Conservation (phyloP, 2,329 filamentous ascomycete species). For the Calonectria montana region DNA sequence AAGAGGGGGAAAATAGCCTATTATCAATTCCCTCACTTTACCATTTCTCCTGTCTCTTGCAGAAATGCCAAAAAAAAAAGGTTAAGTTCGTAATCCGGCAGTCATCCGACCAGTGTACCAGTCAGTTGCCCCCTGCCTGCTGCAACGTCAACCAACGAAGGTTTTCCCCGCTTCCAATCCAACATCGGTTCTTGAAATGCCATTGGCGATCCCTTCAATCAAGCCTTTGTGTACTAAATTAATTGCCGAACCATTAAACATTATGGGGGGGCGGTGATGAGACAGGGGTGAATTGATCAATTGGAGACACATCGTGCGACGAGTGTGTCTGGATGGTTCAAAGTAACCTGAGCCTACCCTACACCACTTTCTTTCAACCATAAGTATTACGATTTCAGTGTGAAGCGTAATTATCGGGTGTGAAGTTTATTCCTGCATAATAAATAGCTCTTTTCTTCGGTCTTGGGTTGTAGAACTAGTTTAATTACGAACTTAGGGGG, state of each 20-base stretch:
- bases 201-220: conserved; percentile 1
- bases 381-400: not conserved
- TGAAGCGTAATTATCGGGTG: not conserved
- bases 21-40: not conserved
- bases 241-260: not conserved
- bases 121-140: not conserved
- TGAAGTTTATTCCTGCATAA: not conserved
- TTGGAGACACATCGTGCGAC: conserved; percentile 1
- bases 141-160: not conserved
- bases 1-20: too few species aligned
- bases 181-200: not conserved
- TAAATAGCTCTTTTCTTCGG: not conserved
- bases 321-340: not conserved
- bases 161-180: conserved; percentile 4
- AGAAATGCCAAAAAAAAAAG: not conserved
- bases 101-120: not conserved
- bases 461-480: not conserved
- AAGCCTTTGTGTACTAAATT: conserved; percentile 1
- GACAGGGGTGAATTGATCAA: not conserved
- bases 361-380: not conserved
- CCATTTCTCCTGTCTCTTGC: not conserved
- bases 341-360: not conserved
- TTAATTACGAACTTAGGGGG: not conserved
- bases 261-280: not conserved
- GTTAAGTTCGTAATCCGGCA: not conserved